Base-by-base conservation (phyloP, 2,329 filamentous ascomycete species). In the Stagonosporopsis chrysanthemi region DNA sequence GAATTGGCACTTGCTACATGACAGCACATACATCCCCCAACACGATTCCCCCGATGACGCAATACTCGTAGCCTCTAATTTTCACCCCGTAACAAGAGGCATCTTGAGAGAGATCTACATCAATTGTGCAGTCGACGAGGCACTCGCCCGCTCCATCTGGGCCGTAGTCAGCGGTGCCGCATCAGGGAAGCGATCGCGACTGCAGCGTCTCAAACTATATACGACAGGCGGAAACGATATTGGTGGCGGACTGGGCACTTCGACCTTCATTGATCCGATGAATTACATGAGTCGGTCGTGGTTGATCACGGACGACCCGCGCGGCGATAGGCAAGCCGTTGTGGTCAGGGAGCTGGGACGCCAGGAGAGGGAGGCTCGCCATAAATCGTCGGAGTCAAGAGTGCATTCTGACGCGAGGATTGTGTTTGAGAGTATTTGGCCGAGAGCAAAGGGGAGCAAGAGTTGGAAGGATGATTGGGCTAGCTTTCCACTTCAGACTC, bases 71-170 rank as follows among this genome's bases (percentile, higher is more conserved):
- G 33, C 45, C 12, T 6, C 36, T 23, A 3, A 29, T 11, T 6
- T 12, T 14, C 15, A 17, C 17, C 31, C 22, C n/a, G 1, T 61
- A 12, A 63, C 56, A 33, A 61, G 29, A 19, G 60, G 60, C 19
- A 48, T 6, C 23, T 7, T 66, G 28, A 63, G 55, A 39, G 57
- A 66, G 51, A 51, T 45, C 3, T 58, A 59, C 5, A 63, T 66
- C 45, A 63, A 69, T 39, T 52, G 64, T 54, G 66, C 66, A 49
- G 63, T 69, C 15, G 64, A 67, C 36, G 60, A 69, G 56, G 26
- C 38, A 35, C 56, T 69, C 19, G 63, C 64, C 29, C 60, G 61
- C 28, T 62, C 63, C 15, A 67, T 67, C 33, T 67, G 63, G 64
- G 23, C 57, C 19, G 41, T 46, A 2, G 63, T 67, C 38, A 57